Conservation (phyloP, 2,329 filamentous ascomycete genomes). For the Rachicladosporium sp. region DNA sequence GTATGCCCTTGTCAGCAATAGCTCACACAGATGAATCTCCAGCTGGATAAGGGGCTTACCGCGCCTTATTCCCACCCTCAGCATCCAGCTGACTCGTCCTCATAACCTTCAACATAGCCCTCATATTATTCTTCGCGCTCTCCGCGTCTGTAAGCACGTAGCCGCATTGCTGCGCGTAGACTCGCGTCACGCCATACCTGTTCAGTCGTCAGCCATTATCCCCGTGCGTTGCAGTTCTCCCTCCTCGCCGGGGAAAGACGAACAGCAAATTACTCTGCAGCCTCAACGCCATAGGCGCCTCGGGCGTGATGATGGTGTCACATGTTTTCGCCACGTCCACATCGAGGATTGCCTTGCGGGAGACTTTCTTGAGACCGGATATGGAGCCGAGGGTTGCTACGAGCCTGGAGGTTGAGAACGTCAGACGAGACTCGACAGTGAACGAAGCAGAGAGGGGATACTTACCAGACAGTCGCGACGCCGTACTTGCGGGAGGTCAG, state of each 20-base stretch:
- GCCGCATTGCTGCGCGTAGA: constrained; percentile 75
- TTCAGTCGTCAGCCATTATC: constrained; percentile 6
- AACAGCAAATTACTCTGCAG: constrained; percentile 82
- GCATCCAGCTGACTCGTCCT: constrained; percentile 52
- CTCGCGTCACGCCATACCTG: constrained; percentile 67
- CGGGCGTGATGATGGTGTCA: constrained; percentile 72
- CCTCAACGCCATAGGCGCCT: constrained; percentile 76
- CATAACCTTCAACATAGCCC: constrained; percentile 49
- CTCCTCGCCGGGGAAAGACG: too few species aligned
- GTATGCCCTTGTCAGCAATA: too few species aligned
- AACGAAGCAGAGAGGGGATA: background rate
- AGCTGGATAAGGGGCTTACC: too few species aligned
- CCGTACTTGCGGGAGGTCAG: constrained; percentile 80
- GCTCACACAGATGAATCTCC: too few species aligned
- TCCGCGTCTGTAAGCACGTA: constrained; percentile 77
- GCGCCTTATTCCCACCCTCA: constrained; percentile 53
- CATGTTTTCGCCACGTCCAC: constrained; percentile 83
- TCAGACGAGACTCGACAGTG: background rate
- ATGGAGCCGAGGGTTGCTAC: constrained; percentile 76
- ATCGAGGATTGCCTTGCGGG: constrained; percentile 73
- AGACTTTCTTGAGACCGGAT: constrained; percentile 59
- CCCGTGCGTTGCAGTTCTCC: too few species aligned
- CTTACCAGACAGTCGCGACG: constrained; percentile 93
- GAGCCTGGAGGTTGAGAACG: constrained; percentile 49
- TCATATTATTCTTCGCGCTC: constrained; percentile 61